phyloP scores from a whole-genome alignment of 306 rosid genomes.

The Boehmeria nivea region DNA sequence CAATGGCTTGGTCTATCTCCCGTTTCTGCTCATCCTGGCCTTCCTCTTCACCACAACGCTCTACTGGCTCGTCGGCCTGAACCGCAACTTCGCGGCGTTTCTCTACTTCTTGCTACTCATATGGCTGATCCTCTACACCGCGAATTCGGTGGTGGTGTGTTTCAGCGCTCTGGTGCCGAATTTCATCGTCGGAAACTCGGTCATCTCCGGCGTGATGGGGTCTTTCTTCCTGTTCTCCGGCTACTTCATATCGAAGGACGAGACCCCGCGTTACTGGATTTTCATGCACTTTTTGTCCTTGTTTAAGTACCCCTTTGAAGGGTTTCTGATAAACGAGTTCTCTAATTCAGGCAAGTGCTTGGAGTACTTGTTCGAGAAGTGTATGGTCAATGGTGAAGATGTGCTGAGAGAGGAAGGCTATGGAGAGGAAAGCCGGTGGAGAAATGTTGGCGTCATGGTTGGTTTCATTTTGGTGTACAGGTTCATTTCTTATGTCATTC shows the following conservation, averaged over 20 bases:
- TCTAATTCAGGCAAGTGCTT: slow-evolving; percentile 80
- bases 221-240: slow-evolving; percentile 93
- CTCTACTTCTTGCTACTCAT: slow-evolving; percentile 66
- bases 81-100: slow-evolving; percentile 56
- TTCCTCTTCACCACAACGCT: slow-evolving; percentile 62
- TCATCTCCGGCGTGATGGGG: slow-evolving; percentile 81
- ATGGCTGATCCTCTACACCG: slow-evolving; percentile 83
- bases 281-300: slow-evolving; percentile 86
- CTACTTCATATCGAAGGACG: slow-evolving; percentile 76
- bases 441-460: slow-evolving; percentile 68
- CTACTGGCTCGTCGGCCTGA: slow-evolving; percentile 87
- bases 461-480: slow-evolving; percentile 81
- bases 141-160: slow-evolving; percentile 92
- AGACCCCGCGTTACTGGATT: slow-evolving; percentile 75
- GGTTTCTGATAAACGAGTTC: slow-evolving; percentile 84
- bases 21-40: slow-evolving; percentile 85
- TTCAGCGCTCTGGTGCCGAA: slow-evolving; percentile 87
- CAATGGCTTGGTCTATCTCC: slow-evolving; percentile 78
- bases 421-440: slow-evolving; percentile 74
- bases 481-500: slow-evolving; percentile 82
- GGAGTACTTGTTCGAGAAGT: slow-evolving; percentile 65
- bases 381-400: slow-evolving; percentile 56
- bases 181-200: slow-evolving; percentile 91
- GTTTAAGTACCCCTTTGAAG: slow-evolving; percentile 95
- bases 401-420: slow-evolving; percentile 77